Percentiles rank a stretch among this genome's conserved stretches.
phyloP scores from a whole-genome alignment of 1,284 basidiomycete genomes.

The Puccinia sorghi region DNA sequence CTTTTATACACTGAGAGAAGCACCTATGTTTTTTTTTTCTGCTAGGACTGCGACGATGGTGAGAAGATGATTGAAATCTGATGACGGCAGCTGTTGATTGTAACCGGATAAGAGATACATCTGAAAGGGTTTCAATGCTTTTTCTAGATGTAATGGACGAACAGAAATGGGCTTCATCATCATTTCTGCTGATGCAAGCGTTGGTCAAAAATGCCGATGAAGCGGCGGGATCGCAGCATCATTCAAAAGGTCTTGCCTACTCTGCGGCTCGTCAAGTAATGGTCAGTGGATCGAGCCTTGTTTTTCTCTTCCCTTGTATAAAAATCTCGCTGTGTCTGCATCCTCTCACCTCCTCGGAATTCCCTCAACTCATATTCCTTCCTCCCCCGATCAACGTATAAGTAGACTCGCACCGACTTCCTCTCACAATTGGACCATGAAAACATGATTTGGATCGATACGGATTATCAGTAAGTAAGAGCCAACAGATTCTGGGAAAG shows the following conservation, averaged over 20 bases:
- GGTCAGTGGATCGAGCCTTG: constrained; percentile 9
- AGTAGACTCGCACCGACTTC: constrained; percentile 46
- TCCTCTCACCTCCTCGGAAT: not conserved
- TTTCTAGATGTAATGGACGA: constrained; percentile 49
- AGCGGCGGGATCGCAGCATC: not conserved
- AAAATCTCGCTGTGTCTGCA: not conserved
- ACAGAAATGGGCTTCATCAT: constrained; percentile 49
- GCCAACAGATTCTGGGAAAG: no score
- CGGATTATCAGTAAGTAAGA: constrained; percentile 43
- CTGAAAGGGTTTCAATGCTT: not conserved
- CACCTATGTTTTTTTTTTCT: not conserved
- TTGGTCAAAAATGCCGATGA: constrained; percentile 43
- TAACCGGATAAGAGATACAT: not conserved
- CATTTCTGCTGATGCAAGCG: constrained; percentile 42
- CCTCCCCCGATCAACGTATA: not conserved
- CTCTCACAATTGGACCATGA: constrained; percentile 47
- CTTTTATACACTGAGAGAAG: not conserved
- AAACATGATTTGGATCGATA: constrained; percentile 47
- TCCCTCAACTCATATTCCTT: no score
- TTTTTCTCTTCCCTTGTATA: not conserved
- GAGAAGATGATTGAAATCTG: not conserved
- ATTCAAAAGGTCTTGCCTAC: constrained; percentile 34
- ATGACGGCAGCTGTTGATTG: not conserved
- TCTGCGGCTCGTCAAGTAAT: constrained; percentile 44
- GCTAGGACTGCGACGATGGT: constrained; percentile 50